A percentile compares a stretch with the other conserved stretches of the same genome.
Conservation (phyloP, 805 yeast species). For the Candida boleticola region DNA sequence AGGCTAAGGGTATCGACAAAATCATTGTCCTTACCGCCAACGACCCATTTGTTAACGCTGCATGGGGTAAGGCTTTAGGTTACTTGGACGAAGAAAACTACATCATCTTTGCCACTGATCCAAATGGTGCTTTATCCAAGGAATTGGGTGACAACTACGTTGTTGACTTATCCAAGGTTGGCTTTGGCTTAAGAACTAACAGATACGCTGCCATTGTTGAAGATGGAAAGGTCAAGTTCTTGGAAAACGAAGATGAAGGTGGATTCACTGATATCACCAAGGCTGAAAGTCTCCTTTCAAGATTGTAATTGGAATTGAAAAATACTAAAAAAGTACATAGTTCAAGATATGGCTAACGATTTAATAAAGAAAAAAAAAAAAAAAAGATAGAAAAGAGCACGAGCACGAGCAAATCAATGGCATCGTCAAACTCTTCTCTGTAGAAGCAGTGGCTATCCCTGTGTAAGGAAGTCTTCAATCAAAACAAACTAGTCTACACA, state of each 20-base stretch:
- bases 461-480: too few species aligned
- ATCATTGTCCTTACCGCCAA: constrained; percentile 64
- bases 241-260: constrained; percentile 25
- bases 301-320: too few species aligned
- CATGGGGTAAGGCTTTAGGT: constrained; percentile 62
- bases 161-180: constrained; percentile 51
- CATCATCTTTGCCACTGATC: constrained; percentile 64
- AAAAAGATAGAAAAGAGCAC: too few species aligned
- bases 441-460: too few species aligned
- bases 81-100: constrained; percentile 30
- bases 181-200: constrained; percentile 57
- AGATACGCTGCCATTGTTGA: constrained; percentile 75
- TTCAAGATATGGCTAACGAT: too few species aligned
- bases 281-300: constrained; percentile 23
- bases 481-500: too few species aligned
- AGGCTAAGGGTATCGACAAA: constrained; percentile 60
- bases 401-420: too few species aligned
- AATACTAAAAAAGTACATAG: too few species aligned
- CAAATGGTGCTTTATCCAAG: constrained; percentile 57
- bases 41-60: constrained; percentile 68
- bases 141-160: constrained; percentile 52
- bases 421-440: too few species aligned
- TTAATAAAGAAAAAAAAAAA: too few species aligned
- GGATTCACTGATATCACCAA: constrained; percentile 24
- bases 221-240: constrained; percentile 37